These are phyloP conservation scores for Neurospora sp. DNA, from an alignment of 495 filamentous ascomycete species.

Conservation along the genomic window DNA sequence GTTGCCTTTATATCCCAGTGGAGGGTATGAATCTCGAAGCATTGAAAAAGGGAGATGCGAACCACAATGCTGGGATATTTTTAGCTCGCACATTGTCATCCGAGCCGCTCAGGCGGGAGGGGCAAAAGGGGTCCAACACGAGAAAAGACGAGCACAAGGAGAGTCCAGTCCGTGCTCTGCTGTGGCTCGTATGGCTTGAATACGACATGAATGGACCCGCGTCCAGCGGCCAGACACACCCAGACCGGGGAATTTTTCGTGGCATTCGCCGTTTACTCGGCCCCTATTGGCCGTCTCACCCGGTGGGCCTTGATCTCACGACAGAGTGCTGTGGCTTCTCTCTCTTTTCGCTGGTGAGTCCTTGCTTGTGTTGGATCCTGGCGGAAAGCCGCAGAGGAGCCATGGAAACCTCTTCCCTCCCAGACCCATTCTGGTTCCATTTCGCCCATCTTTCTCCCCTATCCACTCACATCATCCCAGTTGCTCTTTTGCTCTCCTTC, in stretches of 20 bases:
- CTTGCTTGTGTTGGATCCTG: neutral
- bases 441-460: neutral
- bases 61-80: neutral
- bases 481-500: neutral
- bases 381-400: neutral
- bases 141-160: neutral
- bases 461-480: conserved; percentile 3
- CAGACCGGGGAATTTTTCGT: neutral
- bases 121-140: neutral
- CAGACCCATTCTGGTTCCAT: conserved; percentile 8
- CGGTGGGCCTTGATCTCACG: neutral
- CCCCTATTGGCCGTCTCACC: neutral
- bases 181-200: neutral
- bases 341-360: neutral
- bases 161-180: neutral
- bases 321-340: neutral
- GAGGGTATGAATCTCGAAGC: neutral
- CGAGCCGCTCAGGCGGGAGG: neutral
- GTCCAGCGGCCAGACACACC: neutral
- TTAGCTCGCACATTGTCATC: neutral
- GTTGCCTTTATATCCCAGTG: neutral
- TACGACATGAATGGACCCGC: neutral
- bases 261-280: neutral
- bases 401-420: conserved; percentile 8
- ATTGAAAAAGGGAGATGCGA: neutral